Conservation (phyloP, 73 alveolate species). For the Paramecium biaurelia region DNA sequence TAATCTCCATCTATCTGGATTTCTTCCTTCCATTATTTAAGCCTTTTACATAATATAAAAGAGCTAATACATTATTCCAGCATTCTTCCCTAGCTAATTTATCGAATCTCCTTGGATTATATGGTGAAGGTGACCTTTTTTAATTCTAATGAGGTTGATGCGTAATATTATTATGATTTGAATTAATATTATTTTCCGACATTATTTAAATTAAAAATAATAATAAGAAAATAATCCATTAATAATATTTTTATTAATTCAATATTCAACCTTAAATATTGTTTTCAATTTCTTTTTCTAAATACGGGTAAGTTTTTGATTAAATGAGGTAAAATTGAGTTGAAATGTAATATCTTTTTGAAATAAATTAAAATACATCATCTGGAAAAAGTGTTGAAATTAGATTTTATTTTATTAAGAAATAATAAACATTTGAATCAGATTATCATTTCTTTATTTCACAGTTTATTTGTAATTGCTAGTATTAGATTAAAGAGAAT, state of each 20-base stretch:
- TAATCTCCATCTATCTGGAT: slow-evolving; percentile 95
- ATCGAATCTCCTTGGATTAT: slow-evolving; percentile 50
- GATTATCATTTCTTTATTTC: too few species aligned
- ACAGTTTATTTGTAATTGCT: too few species aligned
- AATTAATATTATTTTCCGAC: not conserved
- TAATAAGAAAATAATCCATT: not conserved
- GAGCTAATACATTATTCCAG: not conserved
- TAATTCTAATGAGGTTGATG: not conserved
- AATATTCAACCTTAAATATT: too few species aligned
- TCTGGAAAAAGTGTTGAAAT: too few species aligned
- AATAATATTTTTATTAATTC: not conserved
- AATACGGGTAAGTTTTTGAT: too few species aligned
- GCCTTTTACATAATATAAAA: slow-evolving; percentile 55
- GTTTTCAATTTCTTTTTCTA: too few species aligned
- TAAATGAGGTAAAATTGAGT: too few species aligned
- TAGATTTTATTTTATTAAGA: too few species aligned
- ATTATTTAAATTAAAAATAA: not conserved
- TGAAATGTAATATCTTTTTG: not conserved
- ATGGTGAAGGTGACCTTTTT: slow-evolving; percentile 16
- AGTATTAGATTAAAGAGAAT: too few species aligned
- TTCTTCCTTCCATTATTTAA: slow-evolving; percentile 81
- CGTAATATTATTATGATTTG: not conserved
- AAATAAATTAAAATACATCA: too few species aligned
- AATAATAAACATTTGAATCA: too few species aligned
- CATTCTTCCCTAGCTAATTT: slow-evolving; percentile 21